A percentile compares a stretch with the other conserved stretches of the same genome.
phyloP scores from a whole-genome alignment of 2,329 filamentous ascomycete genomes.

The Phialophora tarda region DNA sequence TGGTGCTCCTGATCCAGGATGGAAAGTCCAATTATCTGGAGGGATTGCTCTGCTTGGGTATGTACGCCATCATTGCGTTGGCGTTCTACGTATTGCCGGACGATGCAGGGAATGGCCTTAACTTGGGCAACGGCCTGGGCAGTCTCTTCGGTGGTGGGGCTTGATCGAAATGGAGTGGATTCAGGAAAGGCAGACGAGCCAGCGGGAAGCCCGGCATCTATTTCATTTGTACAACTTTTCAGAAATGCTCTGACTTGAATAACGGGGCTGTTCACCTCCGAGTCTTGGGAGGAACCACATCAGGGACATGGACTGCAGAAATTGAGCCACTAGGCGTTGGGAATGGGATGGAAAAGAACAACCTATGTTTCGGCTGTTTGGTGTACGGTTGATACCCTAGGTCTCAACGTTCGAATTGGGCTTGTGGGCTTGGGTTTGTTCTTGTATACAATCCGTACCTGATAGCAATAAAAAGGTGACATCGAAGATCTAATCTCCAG shows the following conservation, averaged over 20 bases:
- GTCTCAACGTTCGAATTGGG: not conserved
- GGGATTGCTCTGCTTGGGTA: slow-evolving; percentile 71
- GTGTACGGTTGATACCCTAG: slow-evolving; percentile 10
- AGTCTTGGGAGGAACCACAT: not conserved
- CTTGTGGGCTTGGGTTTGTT: not conserved
- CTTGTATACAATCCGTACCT: not conserved
- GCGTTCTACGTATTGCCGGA: slow-evolving; percentile 58
- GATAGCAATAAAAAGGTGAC: not conserved
- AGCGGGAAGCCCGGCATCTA: not conserved
- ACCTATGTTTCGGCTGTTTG: not conserved
- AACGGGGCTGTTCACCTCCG: not conserved
- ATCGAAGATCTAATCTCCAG: not conserved
- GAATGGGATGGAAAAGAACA: slow-evolving; percentile 1
- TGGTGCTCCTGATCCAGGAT: slow-evolving; percentile 75
- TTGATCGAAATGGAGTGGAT: not conserved
- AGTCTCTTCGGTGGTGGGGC: slow-evolving; percentile 26
- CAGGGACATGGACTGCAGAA: not conserved
- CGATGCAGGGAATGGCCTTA: slow-evolving; percentile 37
- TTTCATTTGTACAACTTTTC: slow-evolving; percentile 10
- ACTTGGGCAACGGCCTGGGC: slow-evolving; percentile 16
- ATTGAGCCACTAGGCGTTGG: not conserved
- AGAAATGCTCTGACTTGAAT: not conserved
- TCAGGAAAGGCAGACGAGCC: not conserved
- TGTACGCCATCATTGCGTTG: slow-evolving; percentile 56
- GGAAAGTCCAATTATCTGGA: slow-evolving; percentile 85